Evolutionary conservation across 805 yeast species (phyloP).

Genomic region (Kodamaea sagamina): DNA sequence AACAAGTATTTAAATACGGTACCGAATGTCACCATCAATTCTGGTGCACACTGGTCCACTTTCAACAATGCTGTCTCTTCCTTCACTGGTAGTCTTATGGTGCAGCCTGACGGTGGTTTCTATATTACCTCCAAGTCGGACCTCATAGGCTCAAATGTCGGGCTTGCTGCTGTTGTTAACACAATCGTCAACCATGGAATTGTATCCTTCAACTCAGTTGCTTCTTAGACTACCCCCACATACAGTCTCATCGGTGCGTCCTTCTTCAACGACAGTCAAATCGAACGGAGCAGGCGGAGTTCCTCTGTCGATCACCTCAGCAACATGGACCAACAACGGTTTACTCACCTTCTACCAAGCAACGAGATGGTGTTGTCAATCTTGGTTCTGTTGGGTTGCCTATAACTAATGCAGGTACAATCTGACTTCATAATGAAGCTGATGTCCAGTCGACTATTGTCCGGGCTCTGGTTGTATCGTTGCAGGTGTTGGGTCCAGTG

Average conservation of each 20-base stretch:
- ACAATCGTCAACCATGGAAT: slow-evolving; percentile 22
- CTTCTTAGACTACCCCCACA: slow-evolving; percentile 15
- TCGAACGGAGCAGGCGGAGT: slow-evolving; percentile 15
- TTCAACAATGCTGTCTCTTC: slow-evolving; percentile 16
- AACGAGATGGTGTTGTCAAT: slow-evolving; percentile 22
- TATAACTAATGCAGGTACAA: slow-evolving; percentile 18
- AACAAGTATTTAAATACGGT: too few species aligned
- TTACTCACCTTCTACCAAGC: slow-evolving; percentile 24
- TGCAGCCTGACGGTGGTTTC: slow-evolving; percentile 19
- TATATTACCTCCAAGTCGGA: slow-evolving; percentile 15
- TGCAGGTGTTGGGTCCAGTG: slow-evolving; percentile 16
- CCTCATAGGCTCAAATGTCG: slow-evolving; percentile 13
- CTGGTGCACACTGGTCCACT: slow-evolving; percentile 23
- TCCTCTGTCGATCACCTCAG: slow-evolving; percentile 16
- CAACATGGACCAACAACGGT: slow-evolving; percentile 21
- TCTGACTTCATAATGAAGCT: slow-evolving; percentile 25
- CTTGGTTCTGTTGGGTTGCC: slow-evolving; percentile 16
- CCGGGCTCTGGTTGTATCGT: slow-evolving; percentile 32
- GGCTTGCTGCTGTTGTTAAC: slow-evolving; percentile 15
- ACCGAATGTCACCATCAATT: slow-evolving; percentile 17
- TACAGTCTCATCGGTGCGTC: slow-evolving; percentile 12
- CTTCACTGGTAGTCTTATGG: slow-evolving; percentile 16
- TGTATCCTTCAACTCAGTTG: slow-evolving; percentile 19
- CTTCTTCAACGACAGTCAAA: slow-evolving; percentile 15
- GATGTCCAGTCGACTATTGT: slow-evolving; percentile 27